Base-by-base conservation (phyloP, 129 eudicot genomes). In the Sambucus nigra region DNA sequence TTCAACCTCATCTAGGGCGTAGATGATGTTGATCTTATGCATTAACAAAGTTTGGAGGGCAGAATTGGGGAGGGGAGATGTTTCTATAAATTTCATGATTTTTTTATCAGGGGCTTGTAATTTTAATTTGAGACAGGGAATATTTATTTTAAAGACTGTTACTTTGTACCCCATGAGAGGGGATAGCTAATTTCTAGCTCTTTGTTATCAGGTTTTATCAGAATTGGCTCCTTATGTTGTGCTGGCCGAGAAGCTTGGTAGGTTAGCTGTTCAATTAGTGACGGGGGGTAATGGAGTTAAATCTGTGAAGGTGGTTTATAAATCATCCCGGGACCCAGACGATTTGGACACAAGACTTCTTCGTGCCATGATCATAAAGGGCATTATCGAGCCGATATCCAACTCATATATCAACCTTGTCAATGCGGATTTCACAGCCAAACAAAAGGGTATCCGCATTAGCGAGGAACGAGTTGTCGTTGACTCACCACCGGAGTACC, bases 211-310 rank as follows among this genome's bases (percentile, higher is more conserved):
- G 84, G 83, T 84, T 58, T 57, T 84, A 59, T 84, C 94, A 7
- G 88, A 80, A 65, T 48, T 80, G 66, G 94, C 94, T 60, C 94
- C 94, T 16, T 84, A 77, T 39, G 89, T 80, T 21, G 59, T 65
- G 31, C 76, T 84, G 31, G 86, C 94, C 9, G 94, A 84, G 70
- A 84, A 84, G 51, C 86, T 84, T 35, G 94, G 94, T 28, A 65
- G 89, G 50, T 58, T 84, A 58, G 89, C 86, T 19, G 89, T 84
- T 8, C 94, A 84, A 59, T 60, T 84, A 48, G 94, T 77, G 44
- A 74, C 83, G 2, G 94, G 94, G 25, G 94, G 94, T n/a, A 77
- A 80, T 15, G 94, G 94, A 15, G 77, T 84, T 26, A 72, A 77
- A 49, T 61, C 85, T 0, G 77, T 84, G 19, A 80, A 72, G 65